These are phyloP conservation scores for Cicer arietinum DNA, from an alignment of 306 rosid species.

Conservation along the genomic window DNA sequence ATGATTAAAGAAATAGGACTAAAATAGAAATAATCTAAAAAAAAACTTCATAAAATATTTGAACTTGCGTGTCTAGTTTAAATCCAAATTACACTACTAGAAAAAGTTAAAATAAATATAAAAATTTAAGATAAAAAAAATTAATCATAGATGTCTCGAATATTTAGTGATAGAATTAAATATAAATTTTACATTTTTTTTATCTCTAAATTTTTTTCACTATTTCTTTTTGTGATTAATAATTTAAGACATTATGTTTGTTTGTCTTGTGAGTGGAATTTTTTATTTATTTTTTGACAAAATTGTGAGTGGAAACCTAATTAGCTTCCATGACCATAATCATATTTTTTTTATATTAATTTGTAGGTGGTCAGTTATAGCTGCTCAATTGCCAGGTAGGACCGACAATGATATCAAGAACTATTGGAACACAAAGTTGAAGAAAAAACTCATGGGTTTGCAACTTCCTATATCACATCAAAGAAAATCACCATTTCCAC, in stretches of 20 bases:
- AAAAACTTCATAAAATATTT: too few species aligned
- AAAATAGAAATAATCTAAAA: background rate
- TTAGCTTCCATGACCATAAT: conserved; percentile 1
- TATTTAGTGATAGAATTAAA: too few species aligned
- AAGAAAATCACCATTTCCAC: conserved; percentile 51
- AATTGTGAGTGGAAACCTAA: conserved; percentile 8
- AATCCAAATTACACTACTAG: too few species aligned
- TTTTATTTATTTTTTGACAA: too few species aligned
- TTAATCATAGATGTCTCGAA: too few species aligned
- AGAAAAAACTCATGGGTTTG: conserved; percentile 85
- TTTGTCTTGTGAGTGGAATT: conserved; percentile 12
- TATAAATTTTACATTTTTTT: too few species aligned
- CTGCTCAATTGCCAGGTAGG: conserved; percentile 95
- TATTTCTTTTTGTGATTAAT: background rate
- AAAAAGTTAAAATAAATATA: too few species aligned
- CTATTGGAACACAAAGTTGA: conserved; percentile 98
- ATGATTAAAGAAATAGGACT: background rate
- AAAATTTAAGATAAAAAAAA: too few species aligned
- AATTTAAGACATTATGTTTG: background rate
- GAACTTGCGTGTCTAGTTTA: too few species aligned
- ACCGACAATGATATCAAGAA: conserved; percentile 98
- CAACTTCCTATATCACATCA: conserved; percentile 45
- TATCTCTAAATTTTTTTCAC: too few species aligned
- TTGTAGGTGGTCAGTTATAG: conserved; percentile 95
- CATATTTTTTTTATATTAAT: background rate